Base-by-base conservation (phyloP, 179 eudicot genomes). In the Heliamphora pulchella region DNA sequence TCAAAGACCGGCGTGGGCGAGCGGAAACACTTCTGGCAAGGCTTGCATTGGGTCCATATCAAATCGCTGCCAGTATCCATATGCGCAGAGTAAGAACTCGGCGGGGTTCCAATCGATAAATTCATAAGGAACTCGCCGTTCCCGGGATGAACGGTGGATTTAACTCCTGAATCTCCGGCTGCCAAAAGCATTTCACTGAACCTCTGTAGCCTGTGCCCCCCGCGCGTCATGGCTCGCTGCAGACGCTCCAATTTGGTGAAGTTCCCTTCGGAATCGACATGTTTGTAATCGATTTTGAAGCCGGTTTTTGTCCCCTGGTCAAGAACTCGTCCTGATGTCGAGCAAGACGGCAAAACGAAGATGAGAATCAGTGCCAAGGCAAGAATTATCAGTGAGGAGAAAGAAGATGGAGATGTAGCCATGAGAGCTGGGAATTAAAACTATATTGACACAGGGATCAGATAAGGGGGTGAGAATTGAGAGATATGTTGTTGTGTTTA, bases 41-140 rank as follows among this genome's bases (percentile, higher is more conserved):
- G 97, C 77, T 84, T 79, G 80, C 97, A 93, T 55, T 91, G 96
- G 3, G 91, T 91, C 97, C 97, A 93, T 54, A 91, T 82, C 8
- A 93, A 81, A 71, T 90, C 95, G 76, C 92, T 93, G 0, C 97
- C 92, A 0, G 97, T 91, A 80, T 93, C 96, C 88, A 93, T 81
- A n/a, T n/a, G n/a, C 14, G 90, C 89, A 0, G 92, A 94, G 0
- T 84, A 76, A 75, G 72, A 91, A 0, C 73, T 79, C 0, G 91
- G 83, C 1, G 96, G 97, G 0, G 91, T 87, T 0, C 97, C 97
- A 4, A 93, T 90, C 0, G 93, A 84, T 13, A 90, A 14, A 2
- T 85, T 76, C 91, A 93, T 89, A 3, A 93, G 79, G 70, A 89
- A 93, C 88, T 93, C 97, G 0, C 93, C 92, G 17, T 79, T 90